Evolutionary conservation across 2,329 filamentous ascomycete species (phyloP).

Genomic region (Fusarium sp.): DNA sequence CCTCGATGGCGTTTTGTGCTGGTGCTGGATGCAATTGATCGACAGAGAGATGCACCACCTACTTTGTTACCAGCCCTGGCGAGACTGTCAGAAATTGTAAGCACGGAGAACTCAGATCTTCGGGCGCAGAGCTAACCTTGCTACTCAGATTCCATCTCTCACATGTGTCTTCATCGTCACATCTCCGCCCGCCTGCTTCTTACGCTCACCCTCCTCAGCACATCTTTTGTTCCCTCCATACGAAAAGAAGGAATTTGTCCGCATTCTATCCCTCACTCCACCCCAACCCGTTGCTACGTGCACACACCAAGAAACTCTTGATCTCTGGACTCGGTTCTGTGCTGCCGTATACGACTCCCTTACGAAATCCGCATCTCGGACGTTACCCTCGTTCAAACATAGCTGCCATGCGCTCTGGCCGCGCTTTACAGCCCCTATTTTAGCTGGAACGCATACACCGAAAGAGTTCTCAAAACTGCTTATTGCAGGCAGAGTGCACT

Average conservation of each 20-base stretch:
- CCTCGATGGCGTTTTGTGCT: constrained; percentile 74
- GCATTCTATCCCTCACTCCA: constrained; percentile 73
- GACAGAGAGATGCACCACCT: constrained; percentile 80
- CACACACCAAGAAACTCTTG: constrained; percentile 65
- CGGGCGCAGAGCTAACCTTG: background rate
- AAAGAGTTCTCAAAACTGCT: constrained; percentile 88
- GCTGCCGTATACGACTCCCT: constrained; percentile 89
- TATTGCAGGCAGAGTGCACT: constrained; percentile 73
- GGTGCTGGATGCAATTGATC: constrained; percentile 89
- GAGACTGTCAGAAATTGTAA: constrained; percentile 81
- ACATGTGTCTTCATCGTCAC: constrained; percentile 82
- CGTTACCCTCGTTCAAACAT: constrained; percentile 76
- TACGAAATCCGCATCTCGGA: constrained; percentile 81
- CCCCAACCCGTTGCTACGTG: constrained; percentile 61
- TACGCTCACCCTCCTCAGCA: constrained; percentile 76
- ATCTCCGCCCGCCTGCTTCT: constrained; percentile 73
- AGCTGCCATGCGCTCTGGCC: constrained; percentile 84
- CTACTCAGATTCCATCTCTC: constrained; percentile 76
- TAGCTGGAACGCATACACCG: constrained; percentile 76
- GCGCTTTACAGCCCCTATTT: constrained; percentile 81
- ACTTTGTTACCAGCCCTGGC: constrained; percentile 85
- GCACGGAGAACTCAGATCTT: constrained; percentile 46
- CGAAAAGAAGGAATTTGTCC: constrained; percentile 79
- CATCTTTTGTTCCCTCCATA: constrained; percentile 89
- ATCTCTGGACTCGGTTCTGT: constrained; percentile 84